Conservation (phyloP, 2,329 filamentous ascomycete genomes). For the Ramichloridium luteum region DNA sequence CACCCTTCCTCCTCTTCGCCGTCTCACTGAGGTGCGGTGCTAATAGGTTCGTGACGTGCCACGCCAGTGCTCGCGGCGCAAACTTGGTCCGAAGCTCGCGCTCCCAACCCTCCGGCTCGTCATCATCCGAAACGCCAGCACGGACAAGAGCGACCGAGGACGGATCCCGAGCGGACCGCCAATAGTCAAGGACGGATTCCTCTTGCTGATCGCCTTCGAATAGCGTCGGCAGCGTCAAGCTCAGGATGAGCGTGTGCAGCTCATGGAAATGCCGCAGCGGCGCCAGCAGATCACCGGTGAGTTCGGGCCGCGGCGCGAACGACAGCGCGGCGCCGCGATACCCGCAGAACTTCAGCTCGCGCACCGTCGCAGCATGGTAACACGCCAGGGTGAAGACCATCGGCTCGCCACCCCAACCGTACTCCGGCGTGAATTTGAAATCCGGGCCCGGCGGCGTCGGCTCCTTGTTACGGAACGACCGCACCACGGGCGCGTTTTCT, state of each 20-base stretch:
- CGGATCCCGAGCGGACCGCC: slow-evolving; percentile 30
- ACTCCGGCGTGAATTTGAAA: slow-evolving; percentile 26
- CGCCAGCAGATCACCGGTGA: slow-evolving; percentile 28
- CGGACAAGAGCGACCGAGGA: slow-evolving; percentile 28
- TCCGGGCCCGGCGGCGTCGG: slow-evolving; percentile 11
- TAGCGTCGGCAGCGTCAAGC: slow-evolving; percentile 31
- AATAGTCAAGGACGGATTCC: slow-evolving; percentile 32
- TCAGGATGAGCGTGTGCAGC: slow-evolving; percentile 30
- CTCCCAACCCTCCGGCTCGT: slow-evolving; percentile 30
- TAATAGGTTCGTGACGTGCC: slow-evolving; percentile 29
- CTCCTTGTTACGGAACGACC: slow-evolving; percentile 12
- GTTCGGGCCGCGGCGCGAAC: slow-evolving; percentile 24
- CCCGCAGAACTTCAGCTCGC: slow-evolving; percentile 37
- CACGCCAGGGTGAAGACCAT: slow-evolving; percentile 32
- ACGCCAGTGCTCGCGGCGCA: slow-evolving; percentile 29
- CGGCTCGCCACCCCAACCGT: slow-evolving; percentile 30
- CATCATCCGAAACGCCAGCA: slow-evolving; percentile 10
- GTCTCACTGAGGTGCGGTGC: slow-evolving; percentile 28
- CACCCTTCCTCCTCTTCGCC: slow-evolving; percentile 30
- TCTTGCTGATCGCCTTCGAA: slow-evolving; percentile 30
- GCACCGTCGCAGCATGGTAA: slow-evolving; percentile 29
- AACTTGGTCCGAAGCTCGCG: slow-evolving; percentile 29
- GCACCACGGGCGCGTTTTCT: slow-evolving; percentile 22
- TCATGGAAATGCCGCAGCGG: slow-evolving; percentile 32
- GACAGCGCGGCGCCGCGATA: slow-evolving; percentile 34